Percentiles rank a stretch among this genome's conserved stretches.
phyloP scores from a whole-genome alignment of 768 basidiomycete genomes.

The Peribolospora baueri region DNA sequence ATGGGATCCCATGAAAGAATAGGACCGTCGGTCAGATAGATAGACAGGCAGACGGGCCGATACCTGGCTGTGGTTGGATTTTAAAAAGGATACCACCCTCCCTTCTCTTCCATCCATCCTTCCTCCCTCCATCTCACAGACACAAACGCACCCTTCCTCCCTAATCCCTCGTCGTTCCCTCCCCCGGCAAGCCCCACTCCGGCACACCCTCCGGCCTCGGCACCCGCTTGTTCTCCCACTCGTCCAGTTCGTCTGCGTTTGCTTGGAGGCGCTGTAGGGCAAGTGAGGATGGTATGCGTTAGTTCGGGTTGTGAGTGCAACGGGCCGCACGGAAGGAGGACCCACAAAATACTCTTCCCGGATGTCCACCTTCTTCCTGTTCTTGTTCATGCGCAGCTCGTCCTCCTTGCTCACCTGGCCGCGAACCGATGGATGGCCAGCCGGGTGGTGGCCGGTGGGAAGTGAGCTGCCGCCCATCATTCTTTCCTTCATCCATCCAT shows the following conservation, averaged over 20 bases:
- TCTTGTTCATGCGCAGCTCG: slow-evolving; percentile 43
- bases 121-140: too few relatives aligned
- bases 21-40: too few relatives aligned
- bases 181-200: slow-evolving; percentile 54
- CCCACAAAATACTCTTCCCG: slow-evolving; percentile 88
- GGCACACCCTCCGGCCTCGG: slow-evolving; percentile 62
- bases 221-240: slow-evolving; percentile 74
- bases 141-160: too few relatives aligned
- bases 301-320: not conserved
- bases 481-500: not conserved
- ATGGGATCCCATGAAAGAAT: too few relatives aligned
- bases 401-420: slow-evolving; percentile 50
- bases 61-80: too few relatives aligned
- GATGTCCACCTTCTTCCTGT: slow-evolving; percentile 64
- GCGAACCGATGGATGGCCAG: not conserved
- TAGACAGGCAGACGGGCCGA: too few relatives aligned
- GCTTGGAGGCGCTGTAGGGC: slow-evolving; percentile 38
- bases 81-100: too few relatives aligned
- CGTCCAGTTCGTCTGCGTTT: slow-evolving; percentile 28
- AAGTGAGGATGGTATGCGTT: not conserved
- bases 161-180: too few relatives aligned
- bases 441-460: too few relatives aligned
- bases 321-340: slow-evolving; percentile 11
- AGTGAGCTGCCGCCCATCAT: not conserved
- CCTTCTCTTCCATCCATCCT: too few relatives aligned